Evolutionary conservation across 257 asterid species (phyloP).

Genomic region (Anisodus tanguticus): DNA sequence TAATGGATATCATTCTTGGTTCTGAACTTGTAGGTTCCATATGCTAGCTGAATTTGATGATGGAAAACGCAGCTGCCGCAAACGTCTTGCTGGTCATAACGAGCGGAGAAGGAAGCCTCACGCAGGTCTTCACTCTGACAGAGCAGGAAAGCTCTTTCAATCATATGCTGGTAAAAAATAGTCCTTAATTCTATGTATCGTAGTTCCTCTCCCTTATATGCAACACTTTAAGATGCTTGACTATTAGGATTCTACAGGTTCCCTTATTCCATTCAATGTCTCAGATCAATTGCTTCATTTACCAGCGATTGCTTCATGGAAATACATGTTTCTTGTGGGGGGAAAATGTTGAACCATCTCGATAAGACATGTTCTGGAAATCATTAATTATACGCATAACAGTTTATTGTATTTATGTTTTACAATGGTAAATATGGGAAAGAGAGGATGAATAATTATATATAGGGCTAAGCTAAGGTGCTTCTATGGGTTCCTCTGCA

Average conservation of each 20-base stretch:
- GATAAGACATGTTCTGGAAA: not conserved
- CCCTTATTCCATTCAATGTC: too few species aligned
- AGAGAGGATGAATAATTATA: not conserved
- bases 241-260: not conserved
- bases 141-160: slow-evolving; percentile 38
- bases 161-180: slow-evolving; percentile 32
- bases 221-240: not conserved
- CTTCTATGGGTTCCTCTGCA: not conserved
- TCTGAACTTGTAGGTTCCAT: slow-evolving; percentile 44
- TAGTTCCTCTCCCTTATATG: not conserved
- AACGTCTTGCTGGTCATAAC: slow-evolving; percentile 58
- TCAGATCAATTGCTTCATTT: too few species aligned
- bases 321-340: not conserved
- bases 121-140: slow-evolving; percentile 34
- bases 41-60: slow-evolving; percentile 54
- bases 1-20: not conserved
- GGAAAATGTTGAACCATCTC: not conserved
- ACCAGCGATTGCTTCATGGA: too few species aligned
- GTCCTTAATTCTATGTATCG: not conserved
- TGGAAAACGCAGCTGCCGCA: slow-evolving; percentile 58
- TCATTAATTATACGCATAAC: not conserved
- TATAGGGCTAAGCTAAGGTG: not conserved
- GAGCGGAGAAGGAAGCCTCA: slow-evolving; percentile 54
- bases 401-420: not conserved
- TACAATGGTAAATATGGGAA: not conserved